Conservation (phyloP, 805 yeast genomes). For the Pichia phayaonensis region DNA sequence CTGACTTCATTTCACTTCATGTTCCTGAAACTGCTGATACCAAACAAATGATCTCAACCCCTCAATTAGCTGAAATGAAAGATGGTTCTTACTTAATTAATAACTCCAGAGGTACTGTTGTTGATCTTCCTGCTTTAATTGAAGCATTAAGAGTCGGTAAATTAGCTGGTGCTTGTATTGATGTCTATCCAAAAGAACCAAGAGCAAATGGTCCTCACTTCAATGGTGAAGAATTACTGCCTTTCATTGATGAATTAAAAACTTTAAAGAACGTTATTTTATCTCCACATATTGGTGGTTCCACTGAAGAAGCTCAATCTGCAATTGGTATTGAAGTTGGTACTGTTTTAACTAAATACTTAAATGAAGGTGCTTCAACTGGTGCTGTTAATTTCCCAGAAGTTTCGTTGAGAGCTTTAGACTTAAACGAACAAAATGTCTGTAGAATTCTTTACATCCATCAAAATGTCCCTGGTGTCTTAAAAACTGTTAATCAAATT, state of each 20-base stretch:
- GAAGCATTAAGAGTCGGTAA: slow-evolving; percentile 89
- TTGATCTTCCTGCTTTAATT: slow-evolving; percentile 89
- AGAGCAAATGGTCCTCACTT: slow-evolving; percentile 90
- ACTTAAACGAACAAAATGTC: slow-evolving; percentile 76
- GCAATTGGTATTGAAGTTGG: slow-evolving; percentile 97
- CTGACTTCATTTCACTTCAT: slow-evolving; percentile 90
- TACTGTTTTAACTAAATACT: slow-evolving; percentile 76
- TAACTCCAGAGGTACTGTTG: slow-evolving; percentile 96
- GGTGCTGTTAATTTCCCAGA: slow-evolving; percentile 99
- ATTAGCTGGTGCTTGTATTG: slow-evolving; percentile 94
- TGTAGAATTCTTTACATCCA: slow-evolving; percentile 95
- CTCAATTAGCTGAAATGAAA: slow-evolving; percentile 94
- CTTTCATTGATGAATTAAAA: slow-evolving; percentile 77
- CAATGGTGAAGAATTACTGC: slow-evolving; percentile 55
- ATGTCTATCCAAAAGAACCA: slow-evolving; percentile 96
- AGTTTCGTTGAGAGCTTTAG: slow-evolving; percentile 81
- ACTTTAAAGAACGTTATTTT: slow-evolving; percentile 81
- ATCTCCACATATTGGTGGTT: slow-evolving; percentile 98
- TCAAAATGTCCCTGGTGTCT: slow-evolving; percentile 97
- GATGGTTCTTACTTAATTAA: slow-evolving; percentile 91
- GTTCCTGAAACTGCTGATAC: slow-evolving; percentile 95
- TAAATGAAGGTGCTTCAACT: slow-evolving; percentile 89
- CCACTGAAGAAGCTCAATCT: slow-evolving; percentile 97
- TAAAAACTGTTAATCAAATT: slow-evolving; percentile 94
- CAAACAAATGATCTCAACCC: slow-evolving; percentile 76